These are phyloP conservation scores for carrot (Daucus carota) DNA, from an alignment of 129 eudicot genomes.

Conservation along the genomic window DH1_v3.0 NC_030381.2:50857501-50858000, in stretches of 20 bases:
- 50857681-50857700: conserved; percentile 82
- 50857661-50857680: conserved; percentile 73
- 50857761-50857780: conserved; percentile 56
- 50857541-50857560: not conserved
- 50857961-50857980: conserved; percentile 85
- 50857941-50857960: conserved; percentile 73
- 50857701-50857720: conserved; percentile 81
- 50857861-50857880: conserved; percentile 45
- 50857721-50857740: conserved; percentile 63
- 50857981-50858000: conserved; percentile 12
- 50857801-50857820: conserved; percentile 37
- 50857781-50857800: conserved; percentile 41
- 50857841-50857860: conserved; percentile 44
- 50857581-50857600: not conserved
- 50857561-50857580: not conserved
- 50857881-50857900: conserved; percentile 67
- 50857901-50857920: conserved; percentile 59
- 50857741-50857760: conserved; percentile 59
- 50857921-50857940: conserved; percentile 95
- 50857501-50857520: not conserved
- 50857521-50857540: not conserved
- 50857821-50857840: conserved; percentile 55
- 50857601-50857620: conserved; percentile 38
- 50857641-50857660: conserved; percentile 55
- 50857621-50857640: conserved; percentile 25